Base-by-base conservation (phyloP, 108 stramenopile genomes). In the Fistulifera solaris region DNA sequence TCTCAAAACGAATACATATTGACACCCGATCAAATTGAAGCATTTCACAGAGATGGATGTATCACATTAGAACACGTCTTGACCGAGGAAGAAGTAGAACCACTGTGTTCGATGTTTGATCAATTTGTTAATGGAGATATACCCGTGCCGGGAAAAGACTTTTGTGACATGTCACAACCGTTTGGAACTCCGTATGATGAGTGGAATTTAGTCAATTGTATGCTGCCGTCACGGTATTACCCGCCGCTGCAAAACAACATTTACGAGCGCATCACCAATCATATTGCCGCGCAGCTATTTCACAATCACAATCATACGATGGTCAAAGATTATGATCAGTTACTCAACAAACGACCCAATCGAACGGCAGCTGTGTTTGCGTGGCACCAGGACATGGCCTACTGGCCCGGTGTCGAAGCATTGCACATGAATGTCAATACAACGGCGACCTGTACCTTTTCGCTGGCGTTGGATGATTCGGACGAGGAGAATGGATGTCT, bases 101-200 rank as follows among this genome's bases (percentile, higher is more conserved):
- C 72, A 54, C 52, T 81, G 15, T 64, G 60, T 38, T 44, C 16
- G 13, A 59, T 70, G n/a, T 82, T 71, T 48, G 73, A 76, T 49
- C 40, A 56, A 17, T 82, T 78, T 58, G 26, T 78, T 7, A 48
- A 49, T 11, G 54, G 77, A 38, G 73, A 76, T 38, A 73, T 74
- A 38, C 40, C 41, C 23, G 75, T 78, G 6, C 74, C 75, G 13
- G 81, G 77, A 15, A 78, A 73, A 56, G 74, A 82, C 52, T 82
- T 82, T 56, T 73, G 77, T 51, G 81, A 78, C 61, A 82, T 82
- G 80, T 51, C 47, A 2, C 66, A 78, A 56, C 74, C 73, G 26
- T 82, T 82, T 49, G 81, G 67, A 38, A 57, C 66, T 12, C 71
- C 81, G 17, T 71, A 73, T 25, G 67, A 69, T 19, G 60, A 76